Base-by-base conservation (phyloP, 2,329 filamentous ascomycete genomes). In the Monosporascus ibericus region DNA sequence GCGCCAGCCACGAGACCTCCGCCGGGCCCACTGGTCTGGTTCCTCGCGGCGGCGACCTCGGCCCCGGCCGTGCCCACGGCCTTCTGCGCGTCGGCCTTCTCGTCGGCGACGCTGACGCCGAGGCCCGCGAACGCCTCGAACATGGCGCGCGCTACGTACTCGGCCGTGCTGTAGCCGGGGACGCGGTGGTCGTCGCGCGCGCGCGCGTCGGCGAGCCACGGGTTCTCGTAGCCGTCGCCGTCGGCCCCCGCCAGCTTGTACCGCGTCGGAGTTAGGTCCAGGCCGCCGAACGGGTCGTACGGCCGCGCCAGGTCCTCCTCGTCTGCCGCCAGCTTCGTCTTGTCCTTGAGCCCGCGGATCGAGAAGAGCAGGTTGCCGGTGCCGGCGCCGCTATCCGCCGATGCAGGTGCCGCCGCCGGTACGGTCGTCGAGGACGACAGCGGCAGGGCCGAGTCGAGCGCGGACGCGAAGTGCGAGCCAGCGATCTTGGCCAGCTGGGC, bases 121-220 rank as follows among this genome's bases (percentile, higher is more conserved):
- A 99, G 70, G 0, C 95, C 94, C 0, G 89, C 84, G 71, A 96
- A 97, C 0, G 92, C 91, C 66, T 96, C 92, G 55, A 90, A 88
- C 66, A 99, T 74, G 24, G 89, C 86, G 24, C 92, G 79, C 7
- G 84, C 78, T 63, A 90, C 89, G 65, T 94, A 97, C 66, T 96
- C 91, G 36, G 81, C 76, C 44, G 92, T 75, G 62, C 86, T 85
- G 70, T 95, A 97, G 0, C 94, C 95, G 34, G 91, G 92, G 17
- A 88, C 89, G 49, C 80, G 74, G 64, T 87, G 84, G 44, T 80
- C 76, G 2, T 79, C 72, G 65, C 92, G 86, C 40, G 81, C 80
- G 52, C 85, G 81, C 34, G 85, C 80, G 24, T 75, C 75, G 44
- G 87, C 84, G 50, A 95, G 75, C 77, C 85, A 90, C 47, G 86